phyloP scores from a whole-genome alignment of 768 basidiomycete genomes.

The Asterophora lycoperdoides region DNA sequence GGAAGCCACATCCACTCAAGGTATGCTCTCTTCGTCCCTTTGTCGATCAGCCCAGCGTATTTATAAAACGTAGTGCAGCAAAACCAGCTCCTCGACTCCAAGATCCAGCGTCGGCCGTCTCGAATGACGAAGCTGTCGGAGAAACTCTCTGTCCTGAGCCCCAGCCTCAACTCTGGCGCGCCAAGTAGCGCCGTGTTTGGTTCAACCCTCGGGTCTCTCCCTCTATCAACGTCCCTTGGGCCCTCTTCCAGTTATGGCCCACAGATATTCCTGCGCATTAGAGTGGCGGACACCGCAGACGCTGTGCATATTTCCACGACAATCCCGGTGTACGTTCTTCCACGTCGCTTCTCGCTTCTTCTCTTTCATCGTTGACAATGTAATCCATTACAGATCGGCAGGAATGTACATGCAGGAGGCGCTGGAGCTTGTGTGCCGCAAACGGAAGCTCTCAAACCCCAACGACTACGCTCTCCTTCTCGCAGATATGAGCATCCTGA shows the following conservation, averaged over 20 bases:
- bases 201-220: conserved; percentile 40
- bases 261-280: conserved; percentile 77
- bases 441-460: conserved; percentile 60
- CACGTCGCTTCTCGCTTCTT: neutral
- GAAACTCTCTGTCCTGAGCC: conserved; percentile 40
- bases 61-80: conserved; percentile 46
- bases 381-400: conserved; percentile 51
- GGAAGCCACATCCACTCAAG: conserved; percentile 67
- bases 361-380: neutral
- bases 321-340: conserved; percentile 78
- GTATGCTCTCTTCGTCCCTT: conserved; percentile 32
- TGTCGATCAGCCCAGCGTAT: too few species aligned
- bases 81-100: conserved; percentile 73
- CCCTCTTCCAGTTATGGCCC: conserved; percentile 72
- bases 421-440: conserved; percentile 76
- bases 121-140: conserved; percentile 60
- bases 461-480: conserved; percentile 83
- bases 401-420: conserved; percentile 98
- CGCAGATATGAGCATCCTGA: conserved; percentile 64
- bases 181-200: conserved; percentile 46
- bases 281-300: conserved; percentile 78
- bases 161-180: conserved; percentile 31
- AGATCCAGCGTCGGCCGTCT: conserved; percentile 81
- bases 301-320: conserved; percentile 85
- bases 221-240: conserved; percentile 64